Evolutionary conservation across 148 eudicot species (phyloP), one percentile per base, ranked within the genome.

Genomic region (Dianthus caryophyllus): DNA sequence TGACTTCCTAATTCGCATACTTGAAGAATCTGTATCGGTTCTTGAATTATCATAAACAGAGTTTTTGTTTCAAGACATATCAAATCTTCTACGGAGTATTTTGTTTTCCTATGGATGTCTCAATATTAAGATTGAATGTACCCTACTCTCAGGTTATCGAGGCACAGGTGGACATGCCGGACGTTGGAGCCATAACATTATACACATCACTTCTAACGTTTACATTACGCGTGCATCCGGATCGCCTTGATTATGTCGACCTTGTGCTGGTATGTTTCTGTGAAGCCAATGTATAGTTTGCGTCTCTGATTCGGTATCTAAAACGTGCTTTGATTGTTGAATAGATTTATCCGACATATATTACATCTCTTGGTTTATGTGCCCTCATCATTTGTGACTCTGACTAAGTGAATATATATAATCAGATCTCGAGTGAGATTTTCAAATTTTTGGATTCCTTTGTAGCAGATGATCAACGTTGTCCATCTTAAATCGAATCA

Each of bases 161-260:
- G 75, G 90, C 97, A 63, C 97, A 95, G 67, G 78, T 75, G 77
- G 97, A 95, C 78, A 95, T 95, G 97, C 96, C 97, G 58, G 68
- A 82, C 69, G 96, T 81, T 75, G 97, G 97, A 76, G 99, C 89
- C 72, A 84, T 95, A 65, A 73, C 90, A 70, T 79, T 95, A 66
- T 90, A 86, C 74, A 90, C 89, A 60, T 95, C 97, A 57, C 97
- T 95, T 65, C 93, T 95, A 63, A 90, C 97, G 55, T 95, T 95
- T 67, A 82, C 91, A 63, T 97, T 95, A 18, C 99, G 97, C 66
- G 96, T 95, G 63, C 99, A 90, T 79, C 97, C 99, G 73, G 99
- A 95, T 75, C 90, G 97, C 66, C 91, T 90, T 75, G 99, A 95
- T 80, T 95, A 90, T 41, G 97, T 95, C 73, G 97, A 95, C 79